Conservation (phyloP, 1,284 basidiomycete genomes). For the Porphyrellus sp. region DNA sequence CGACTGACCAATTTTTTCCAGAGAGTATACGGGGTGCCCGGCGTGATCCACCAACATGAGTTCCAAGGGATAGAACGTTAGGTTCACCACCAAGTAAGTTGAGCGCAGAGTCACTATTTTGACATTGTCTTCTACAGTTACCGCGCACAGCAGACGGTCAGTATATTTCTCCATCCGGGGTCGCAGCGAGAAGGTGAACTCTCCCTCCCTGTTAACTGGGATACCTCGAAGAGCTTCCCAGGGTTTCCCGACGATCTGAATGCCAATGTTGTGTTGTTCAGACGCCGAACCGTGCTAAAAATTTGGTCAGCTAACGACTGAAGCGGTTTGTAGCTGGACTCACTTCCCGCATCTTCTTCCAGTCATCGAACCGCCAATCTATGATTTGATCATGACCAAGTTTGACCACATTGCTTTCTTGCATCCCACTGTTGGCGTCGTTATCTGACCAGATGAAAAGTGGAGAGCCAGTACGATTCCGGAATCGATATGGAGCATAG, state of each 20-base stretch:
- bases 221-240: slow-evolving; percentile 92
- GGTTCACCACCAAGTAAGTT: slow-evolving; percentile 90
- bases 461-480: slow-evolving; percentile 86
- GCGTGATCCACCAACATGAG: slow-evolving; percentile 85
- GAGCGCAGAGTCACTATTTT: slow-evolving; percentile 96
- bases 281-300: slow-evolving; percentile 75
- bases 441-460: slow-evolving; percentile 81
- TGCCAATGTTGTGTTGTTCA: slow-evolving; percentile 78
- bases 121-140: slow-evolving; percentile 89
- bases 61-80: slow-evolving; percentile 91
- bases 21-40: slow-evolving; percentile 76
- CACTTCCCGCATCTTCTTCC: slow-evolving; percentile 92
- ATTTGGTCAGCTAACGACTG: slow-evolving; percentile 5
- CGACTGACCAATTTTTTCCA: slow-evolving; percentile 80
- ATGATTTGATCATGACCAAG: slow-evolving; percentile 73
- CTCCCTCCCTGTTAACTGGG: slow-evolving; percentile 93
- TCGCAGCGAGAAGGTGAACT: slow-evolving; percentile 84
- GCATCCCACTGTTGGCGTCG: slow-evolving; percentile 48
- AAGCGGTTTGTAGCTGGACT: slow-evolving; percentile 14
- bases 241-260: slow-evolving; percentile 82
- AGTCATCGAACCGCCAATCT: slow-evolving; percentile 98
- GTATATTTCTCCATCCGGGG: slow-evolving; percentile 76
- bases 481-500: slow-evolving; percentile 91
- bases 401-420: slow-evolving; percentile 49
- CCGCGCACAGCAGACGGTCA: slow-evolving; percentile 87